Base-by-base conservation (phyloP, 306 rosid genomes). In the Pterocarpus macrocarpus region DNA sequence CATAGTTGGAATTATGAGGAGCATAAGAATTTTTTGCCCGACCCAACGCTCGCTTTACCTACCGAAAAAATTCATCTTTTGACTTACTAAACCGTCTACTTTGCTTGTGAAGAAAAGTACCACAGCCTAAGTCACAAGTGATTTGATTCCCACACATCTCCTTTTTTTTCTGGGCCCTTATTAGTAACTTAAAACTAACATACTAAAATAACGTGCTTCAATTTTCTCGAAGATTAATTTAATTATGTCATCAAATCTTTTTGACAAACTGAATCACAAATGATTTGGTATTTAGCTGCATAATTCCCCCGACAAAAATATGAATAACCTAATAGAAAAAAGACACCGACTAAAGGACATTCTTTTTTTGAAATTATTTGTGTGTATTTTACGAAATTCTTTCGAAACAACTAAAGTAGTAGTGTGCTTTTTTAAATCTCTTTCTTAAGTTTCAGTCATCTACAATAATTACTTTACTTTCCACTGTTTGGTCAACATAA, bases 31-130 rank as follows among this genome's bases (percentile, higher is more conserved):
- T 16, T n/a, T 65, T 16, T 52, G 73, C 52, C 57, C 45, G 32
- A 30, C 43, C 34, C 43, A 7, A 43, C 38, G 28, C 5, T n/a
- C 38, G 22, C 87, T 79, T 34, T 38, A 64, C 73, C 76, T 4
- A 52, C 78, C 77, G 69, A 84, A 82, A 22, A 74, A 50, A 77
- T 47, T 59, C 56, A 56, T 61, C 33, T 49, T 5, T 66, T 79
- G 53, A 79, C 81, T 32, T 22, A 15, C 33, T 43, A 66, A 69
- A 69, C 43, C 63, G 15, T 66, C 56, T 53, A 32, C 63, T 74
- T 57, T 61, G 44, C 38, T 8, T 57, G 1, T 64, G 50, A 65
- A 66, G 52, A 28, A 49, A n/a, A 16, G 13, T 17, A 2, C 66
- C 49, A 44, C 52, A 35, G 36, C 55, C 71, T 33, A 14, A 10